phyloP scores from a whole-genome alignment of 345 rosid species.

The Ceriops decandra region DNA sequence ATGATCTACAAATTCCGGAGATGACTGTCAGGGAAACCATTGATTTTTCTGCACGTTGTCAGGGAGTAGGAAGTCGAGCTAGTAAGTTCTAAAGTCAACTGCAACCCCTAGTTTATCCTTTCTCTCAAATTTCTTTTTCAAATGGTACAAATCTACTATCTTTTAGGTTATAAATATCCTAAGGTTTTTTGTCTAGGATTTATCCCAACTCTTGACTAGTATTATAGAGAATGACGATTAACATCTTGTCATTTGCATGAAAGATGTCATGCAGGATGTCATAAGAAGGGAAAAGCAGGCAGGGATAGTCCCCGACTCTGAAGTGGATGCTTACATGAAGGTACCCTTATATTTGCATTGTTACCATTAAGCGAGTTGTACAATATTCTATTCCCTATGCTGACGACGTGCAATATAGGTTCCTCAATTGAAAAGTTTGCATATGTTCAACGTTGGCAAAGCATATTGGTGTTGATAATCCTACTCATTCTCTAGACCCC shows the following conservation, averaged over 20 bases:
- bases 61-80: constrained; percentile 35
- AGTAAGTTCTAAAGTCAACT: constrained; percentile 18
- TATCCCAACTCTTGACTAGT: background rate
- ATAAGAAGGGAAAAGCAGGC: constrained; percentile 30
- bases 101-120: too few relatives aligned
- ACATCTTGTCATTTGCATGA: background rate
- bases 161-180: too few relatives aligned
- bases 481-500: too few relatives aligned
- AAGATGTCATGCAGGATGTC: constrained; percentile 28
- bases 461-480: too few relatives aligned
- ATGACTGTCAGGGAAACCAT: constrained; percentile 38
- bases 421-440: too few relatives aligned
- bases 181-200: too few relatives aligned
- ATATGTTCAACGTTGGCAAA: too few relatives aligned
- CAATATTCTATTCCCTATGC: too few relatives aligned
- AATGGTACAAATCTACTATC: background rate
- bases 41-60: constrained; percentile 37
- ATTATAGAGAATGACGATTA: background rate
- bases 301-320: constrained; percentile 34
- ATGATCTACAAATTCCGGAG: constrained; percentile 38
- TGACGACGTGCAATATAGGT: too few relatives aligned
- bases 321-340: constrained; percentile 43
- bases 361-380: background rate
- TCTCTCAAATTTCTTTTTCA: background rate
- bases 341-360: constrained; percentile 6